phyloP scores from a whole-genome alignment of 257 asterid species.

The Solanum paucissectum region DNA sequence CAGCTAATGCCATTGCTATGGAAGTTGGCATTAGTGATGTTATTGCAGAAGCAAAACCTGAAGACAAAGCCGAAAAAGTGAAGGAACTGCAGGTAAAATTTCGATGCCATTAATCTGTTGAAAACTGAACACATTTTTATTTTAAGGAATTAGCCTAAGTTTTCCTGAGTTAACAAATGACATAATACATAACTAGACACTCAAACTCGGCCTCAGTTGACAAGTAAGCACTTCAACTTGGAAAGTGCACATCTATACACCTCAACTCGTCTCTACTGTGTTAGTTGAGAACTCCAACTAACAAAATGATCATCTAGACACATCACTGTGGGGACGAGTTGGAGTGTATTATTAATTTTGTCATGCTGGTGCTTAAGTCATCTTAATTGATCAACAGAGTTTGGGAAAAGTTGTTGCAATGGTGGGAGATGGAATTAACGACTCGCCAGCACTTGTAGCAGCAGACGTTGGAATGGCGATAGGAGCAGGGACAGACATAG shows the following conservation, averaged over 20 bases:
- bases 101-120: background rate
- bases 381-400: background rate
- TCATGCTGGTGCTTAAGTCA: background rate
- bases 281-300: background rate
- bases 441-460: slow-evolving; percentile 26
- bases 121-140: background rate
- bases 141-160: background rate
- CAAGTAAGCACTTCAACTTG: background rate
- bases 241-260: background rate
- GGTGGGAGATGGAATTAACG: slow-evolving; percentile 35
- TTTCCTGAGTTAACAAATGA: background rate
- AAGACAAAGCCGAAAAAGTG: slow-evolving; percentile 7
- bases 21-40: slow-evolving; percentile 5
- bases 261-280: background rate
- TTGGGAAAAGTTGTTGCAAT: slow-evolving; percentile 22
- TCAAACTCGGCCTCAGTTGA: background rate
- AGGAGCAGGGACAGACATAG: slow-evolving; percentile 30
- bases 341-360: background rate
- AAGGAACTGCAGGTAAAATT: slow-evolving; percentile 9
- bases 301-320: background rate
- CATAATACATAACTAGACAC: background rate
- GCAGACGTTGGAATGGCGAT: slow-evolving; percentile 30
- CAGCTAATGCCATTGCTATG: slow-evolving; percentile 15
- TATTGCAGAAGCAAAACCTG: slow-evolving; percentile 13
- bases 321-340: background rate